These are phyloP conservation scores for Penicillium parvum DNA, from an alignment of 495 filamentous ascomycete genomes.

Conservation along the genomic window DNA sequence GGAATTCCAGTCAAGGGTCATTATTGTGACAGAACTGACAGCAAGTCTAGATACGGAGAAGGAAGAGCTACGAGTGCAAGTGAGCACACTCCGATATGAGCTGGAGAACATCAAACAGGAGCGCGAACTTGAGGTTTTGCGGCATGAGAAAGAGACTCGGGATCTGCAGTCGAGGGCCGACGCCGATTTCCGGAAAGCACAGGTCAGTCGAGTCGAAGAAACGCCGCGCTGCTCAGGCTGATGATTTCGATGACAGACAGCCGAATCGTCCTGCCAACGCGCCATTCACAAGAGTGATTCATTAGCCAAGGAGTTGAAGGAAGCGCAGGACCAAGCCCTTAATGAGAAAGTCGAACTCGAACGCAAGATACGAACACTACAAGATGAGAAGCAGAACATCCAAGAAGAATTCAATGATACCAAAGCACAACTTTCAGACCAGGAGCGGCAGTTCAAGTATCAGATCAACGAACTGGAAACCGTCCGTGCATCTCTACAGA, in stretches of 20 bases:
- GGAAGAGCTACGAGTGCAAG: constrained; percentile 63
- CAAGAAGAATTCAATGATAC: constrained; percentile 78
- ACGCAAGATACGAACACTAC: constrained; percentile 60
- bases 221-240: constrained; percentile 1
- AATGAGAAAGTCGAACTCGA: constrained; percentile 70
- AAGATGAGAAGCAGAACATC: constrained; percentile 66
- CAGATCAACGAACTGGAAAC: constrained; percentile 66
- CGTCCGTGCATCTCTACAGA: constrained; percentile 61
- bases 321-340: constrained; percentile 58
- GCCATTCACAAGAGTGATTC: constrained; percentile 67
- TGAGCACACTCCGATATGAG: constrained; percentile 67
- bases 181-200: constrained; percentile 76
- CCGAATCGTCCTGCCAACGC: constrained; percentile 64
- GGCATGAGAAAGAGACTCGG: constrained; percentile 77
- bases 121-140: constrained; percentile 67
- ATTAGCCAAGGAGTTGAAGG: constrained; percentile 66
- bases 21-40: constrained; percentile 8
- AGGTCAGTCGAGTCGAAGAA: constrained; percentile 41
- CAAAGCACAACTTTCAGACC: constrained; percentile 62
- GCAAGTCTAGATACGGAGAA: constrained; percentile 44
- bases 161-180: constrained; percentile 71
- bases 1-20: background rate
- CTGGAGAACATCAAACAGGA: constrained; percentile 77
- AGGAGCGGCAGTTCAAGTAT: constrained; percentile 65
- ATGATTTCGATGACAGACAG: constrained; percentile 34